These are phyloP conservation scores for Penicillium maclennaniae DNA, from an alignment of 495 filamentous ascomycete species.

Conservation along the genomic window DNA sequence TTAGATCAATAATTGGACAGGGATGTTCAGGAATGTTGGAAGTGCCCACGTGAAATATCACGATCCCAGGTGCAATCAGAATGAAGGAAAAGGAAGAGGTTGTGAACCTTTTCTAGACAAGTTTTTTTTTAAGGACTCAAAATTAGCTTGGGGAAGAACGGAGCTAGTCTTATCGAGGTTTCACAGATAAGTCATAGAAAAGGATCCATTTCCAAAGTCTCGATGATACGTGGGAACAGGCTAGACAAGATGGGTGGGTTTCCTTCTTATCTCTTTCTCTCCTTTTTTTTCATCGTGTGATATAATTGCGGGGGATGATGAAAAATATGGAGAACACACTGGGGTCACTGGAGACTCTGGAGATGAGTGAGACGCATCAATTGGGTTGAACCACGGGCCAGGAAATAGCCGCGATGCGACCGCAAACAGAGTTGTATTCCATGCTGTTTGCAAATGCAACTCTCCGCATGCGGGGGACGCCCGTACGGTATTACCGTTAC, in stretches of 20 bases:
- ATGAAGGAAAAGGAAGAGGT: constrained; percentile 6
- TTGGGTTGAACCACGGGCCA: constrained; percentile 1
- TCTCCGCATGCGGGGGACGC: constrained; percentile 15
- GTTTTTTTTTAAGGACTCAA: not conserved
- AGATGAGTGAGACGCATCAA: not conserved
- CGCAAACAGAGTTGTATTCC: constrained; percentile 13
- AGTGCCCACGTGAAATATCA: constrained; percentile 5
- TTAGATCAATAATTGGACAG: not conserved
- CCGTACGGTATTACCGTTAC: not conserved
- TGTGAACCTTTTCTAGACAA: constrained; percentile 3
- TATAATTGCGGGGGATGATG: constrained; percentile 12
- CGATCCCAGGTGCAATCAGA: constrained; percentile 5
- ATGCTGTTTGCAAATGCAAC: constrained; percentile 6
- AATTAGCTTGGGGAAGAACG: constrained; percentile 7
- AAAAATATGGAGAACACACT: constrained; percentile 13
- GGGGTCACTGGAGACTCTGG: constrained; percentile 1
- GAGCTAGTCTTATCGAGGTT: constrained; percentile 18
- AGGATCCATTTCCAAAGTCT: not conserved
- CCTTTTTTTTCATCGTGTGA: not conserved
- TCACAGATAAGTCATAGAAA: constrained; percentile 12
- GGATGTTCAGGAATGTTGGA: not conserved
- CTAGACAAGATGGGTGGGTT: not conserved
- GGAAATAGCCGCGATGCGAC: constrained; percentile 11
- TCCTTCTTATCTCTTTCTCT: not conserved
- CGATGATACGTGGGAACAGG: constrained; percentile 1